phyloP scores from a whole-genome alignment of 148 eudicot species.

The Cornus florida region DNA sequence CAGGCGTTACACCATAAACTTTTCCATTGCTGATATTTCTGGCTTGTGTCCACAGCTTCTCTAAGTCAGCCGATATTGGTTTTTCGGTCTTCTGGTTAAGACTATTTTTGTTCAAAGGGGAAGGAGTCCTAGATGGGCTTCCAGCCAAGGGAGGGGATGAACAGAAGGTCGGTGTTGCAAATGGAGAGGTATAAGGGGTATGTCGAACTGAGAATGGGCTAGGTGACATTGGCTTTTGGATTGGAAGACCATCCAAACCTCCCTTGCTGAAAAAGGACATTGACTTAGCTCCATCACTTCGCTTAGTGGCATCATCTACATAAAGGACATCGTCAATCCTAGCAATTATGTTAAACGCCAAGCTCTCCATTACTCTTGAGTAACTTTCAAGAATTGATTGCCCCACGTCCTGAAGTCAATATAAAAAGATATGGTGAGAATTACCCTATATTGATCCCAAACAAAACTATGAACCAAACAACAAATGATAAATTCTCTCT shows the following conservation, averaged over 20 bases:
- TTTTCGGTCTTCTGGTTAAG: conserved; percentile 31
- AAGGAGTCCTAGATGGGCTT: conserved; percentile 61
- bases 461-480: not conserved
- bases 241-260: conserved; percentile 69
- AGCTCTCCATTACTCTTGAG: conserved; percentile 95
- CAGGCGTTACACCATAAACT: conserved; percentile 49
- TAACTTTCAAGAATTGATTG: conserved; percentile 98
- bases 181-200: conserved; percentile 78
- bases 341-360: conserved; percentile 91
- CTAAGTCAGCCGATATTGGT: conserved; percentile 35
- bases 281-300: conserved; percentile 56
- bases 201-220: conserved; percentile 94
- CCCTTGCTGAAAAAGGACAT: conserved; percentile 66
- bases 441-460: not conserved
- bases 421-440: not conserved
- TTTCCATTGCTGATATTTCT: conserved; percentile 48
- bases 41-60: conserved; percentile 48
- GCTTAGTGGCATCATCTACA: conserved; percentile 80
- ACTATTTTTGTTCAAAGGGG: conserved; percentile 25
- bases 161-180: conserved; percentile 86
- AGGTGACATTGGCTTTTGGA: conserved; percentile 83
- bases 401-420: conserved; percentile 80
- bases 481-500: not conserved
- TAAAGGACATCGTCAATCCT: conserved; percentile 78
- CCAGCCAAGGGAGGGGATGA: conserved; percentile 60